Evolutionary conservation across 106 monocot species (phyloP), one percentile per base, ranked within the genome.

Genomic region (Allium sativum): DNA sequence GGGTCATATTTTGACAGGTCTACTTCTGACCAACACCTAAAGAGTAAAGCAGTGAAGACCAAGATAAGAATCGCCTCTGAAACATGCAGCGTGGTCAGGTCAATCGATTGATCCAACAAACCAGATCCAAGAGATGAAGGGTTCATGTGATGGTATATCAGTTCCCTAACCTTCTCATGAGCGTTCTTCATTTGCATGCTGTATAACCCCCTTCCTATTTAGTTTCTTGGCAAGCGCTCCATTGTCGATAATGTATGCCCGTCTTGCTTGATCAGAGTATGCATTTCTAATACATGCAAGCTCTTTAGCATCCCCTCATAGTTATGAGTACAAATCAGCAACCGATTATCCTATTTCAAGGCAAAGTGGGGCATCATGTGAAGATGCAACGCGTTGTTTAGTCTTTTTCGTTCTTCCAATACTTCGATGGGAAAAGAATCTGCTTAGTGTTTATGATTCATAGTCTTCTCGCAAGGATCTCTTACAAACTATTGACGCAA

Each of bases 81-180:
- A 13, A 81, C 81, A 45, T 92, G 92, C 58, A 98, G 98, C 6
- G 85, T 88, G n/a, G 85, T 84, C 0, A 98, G 78, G 64, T 98
- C 92, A 15, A 98, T 83, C 44, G 87, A n/a, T n/a, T n/a, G n/a
- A n/a, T n/a, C n/a, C n/a, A n/a, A n/a, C n/a, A n/a, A n/a, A n/a
- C n/a, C n/a, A n/a, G n/a, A n/a, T n/a, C n/a, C n/a, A n/a, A n/a
- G n/a, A n/a, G n/a, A n/a, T n/a, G n/a, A n/a, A n/a, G n/a, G n/a
- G n/a, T n/a, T n/a, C 96, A 90, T 96, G 22, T 90, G 86, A 1
- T 69, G 76, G 52, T 74, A 90, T 22, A 81, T 84, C 16, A 68
- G 31, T 74, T 96, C 96, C 76, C 71, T 80, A 51, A 87, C 96
- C 72, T 96, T 85, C 13, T 80, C 84, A 74, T 96, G 96, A 60